Conservation (phyloP, 116 monocot genomes). For the Trichopus zeylanicus region DNA sequence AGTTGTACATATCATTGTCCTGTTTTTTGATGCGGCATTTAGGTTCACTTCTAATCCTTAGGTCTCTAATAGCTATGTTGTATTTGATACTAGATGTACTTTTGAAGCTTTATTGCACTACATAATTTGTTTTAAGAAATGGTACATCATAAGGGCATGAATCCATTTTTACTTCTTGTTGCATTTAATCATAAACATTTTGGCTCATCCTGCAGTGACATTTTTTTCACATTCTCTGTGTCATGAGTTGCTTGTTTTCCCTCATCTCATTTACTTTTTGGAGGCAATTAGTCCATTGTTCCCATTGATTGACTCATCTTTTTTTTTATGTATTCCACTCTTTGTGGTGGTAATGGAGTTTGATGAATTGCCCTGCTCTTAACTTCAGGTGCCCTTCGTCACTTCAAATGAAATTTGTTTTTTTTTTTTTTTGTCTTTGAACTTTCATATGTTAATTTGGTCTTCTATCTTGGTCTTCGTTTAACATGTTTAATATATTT, state of each 20-base stretch:
- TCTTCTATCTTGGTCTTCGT: background rate
- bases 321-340: background rate
- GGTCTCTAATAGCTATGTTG: background rate
- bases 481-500: no score
- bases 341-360: background rate
- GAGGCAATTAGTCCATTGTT: no score
- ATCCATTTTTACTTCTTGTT: background rate
- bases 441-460: background rate
- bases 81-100: background rate
- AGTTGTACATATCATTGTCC: constrained; percentile 5
- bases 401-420: background rate
- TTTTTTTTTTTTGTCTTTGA: background rate
- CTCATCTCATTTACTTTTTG: background rate
- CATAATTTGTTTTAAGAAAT: background rate
- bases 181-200: background rate
- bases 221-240: no score
- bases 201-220: background rate
- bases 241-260: no score
- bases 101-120: background rate
- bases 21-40: constrained; percentile 1
- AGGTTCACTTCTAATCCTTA: constrained; percentile 2
- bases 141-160: background rate
- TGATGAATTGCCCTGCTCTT: background rate
- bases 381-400: background rate
- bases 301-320: no score